Evolutionary conservation across 495 filamentous ascomycete species (phyloP), one percentile per base, ranked within the genome.

Genomic region (Viridothelium virens): DNA sequence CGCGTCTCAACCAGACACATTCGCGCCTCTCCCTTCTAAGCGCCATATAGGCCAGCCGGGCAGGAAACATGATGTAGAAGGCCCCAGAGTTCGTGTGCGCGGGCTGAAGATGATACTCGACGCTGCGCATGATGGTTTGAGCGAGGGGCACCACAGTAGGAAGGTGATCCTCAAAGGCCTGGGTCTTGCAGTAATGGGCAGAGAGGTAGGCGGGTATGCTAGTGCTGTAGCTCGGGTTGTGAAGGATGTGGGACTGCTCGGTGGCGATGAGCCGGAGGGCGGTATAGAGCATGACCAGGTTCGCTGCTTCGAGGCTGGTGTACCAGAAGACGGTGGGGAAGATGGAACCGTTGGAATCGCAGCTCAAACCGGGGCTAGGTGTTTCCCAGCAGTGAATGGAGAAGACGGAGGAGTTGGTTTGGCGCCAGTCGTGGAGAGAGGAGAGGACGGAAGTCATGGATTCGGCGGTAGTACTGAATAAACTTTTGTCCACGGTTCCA

Each of bases 81-180:
- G 31, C 53, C 5, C 53, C 53, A 36, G 53, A 59, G 31, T 18
- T 59, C 6, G 14, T 4, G 18, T 59, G 53, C 6, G 7, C 31
- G 31, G 53, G 53, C 31, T 59, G 53, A 3, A 59, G 53, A 14
- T 34, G 53, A 31, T 59, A 59, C 36, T 59, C 53, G 53, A 59
- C 31, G 18, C 31, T 59, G 25, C 53, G 53, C 11, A 59, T 59
- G 3, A 59, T 36, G 31, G 53, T 18, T 7, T 59, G 53, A 9
- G 53, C 53, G 25, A 59, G 7, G 6, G 53, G 53, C 5, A 59
- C 31, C 3, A 59, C 14, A 0, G 53, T 1, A 2, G 53, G 53
- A 7, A 59, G 53, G 1, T 34, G 14, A 14, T 59, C 53, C 14
- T 59, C 53, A 31, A 59, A 59, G 14, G 7, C 10, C 6, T 36